These are phyloP conservation scores for barley (Hordeum vulgare) DNA, from an alignment of 176 grass and related monocot species.

Conservation along the genomic window MorexV3_pseudomolecules_assembly NC_058522.1:38918245-38918744, in stretches of 20 bases:
- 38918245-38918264: background rate
- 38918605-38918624: background rate
- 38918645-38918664: no score
- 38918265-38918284: background rate
- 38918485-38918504: background rate
- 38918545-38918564: background rate
- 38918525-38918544: background rate
- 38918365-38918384: background rate
- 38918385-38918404: background rate
- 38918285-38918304: background rate
- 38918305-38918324: background rate
- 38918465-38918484: background rate
- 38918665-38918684: no score
- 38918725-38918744: no score
- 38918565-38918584: background rate
- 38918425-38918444: background rate
- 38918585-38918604: background rate
- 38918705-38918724: no score
- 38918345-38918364: background rate
- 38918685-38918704: no score
- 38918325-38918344: background rate
- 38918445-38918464: background rate
- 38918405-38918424: background rate
- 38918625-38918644: no score
- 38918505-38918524: background rate